These are phyloP conservation scores for Boletales sp. DNA, from an alignment of 768 basidiomycete genomes.

Conservation along the genomic window DNA sequence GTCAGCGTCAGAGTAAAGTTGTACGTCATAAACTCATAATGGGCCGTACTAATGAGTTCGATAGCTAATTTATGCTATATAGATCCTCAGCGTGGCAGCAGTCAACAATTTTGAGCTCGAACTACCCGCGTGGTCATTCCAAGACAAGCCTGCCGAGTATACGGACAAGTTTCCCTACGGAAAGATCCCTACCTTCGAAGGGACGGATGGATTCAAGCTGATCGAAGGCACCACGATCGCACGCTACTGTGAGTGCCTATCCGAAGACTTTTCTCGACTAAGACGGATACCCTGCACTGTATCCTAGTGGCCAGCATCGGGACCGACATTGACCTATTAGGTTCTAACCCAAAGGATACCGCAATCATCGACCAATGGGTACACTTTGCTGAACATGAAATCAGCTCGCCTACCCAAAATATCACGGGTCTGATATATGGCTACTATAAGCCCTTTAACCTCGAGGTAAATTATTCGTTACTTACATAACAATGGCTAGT, in stretches of 20 bases:
- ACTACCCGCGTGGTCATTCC: slow-evolving; percentile 1
- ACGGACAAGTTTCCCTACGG: slow-evolving; percentile 13
- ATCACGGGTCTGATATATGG: background rate
- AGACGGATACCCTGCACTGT: background rate
- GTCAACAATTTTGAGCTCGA: slow-evolving; percentile 13
- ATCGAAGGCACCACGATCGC: slow-evolving; percentile 15
- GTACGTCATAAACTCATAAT: slow-evolving; percentile 1
- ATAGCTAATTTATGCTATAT: too few species aligned
- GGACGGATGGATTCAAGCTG: slow-evolving; percentile 14
- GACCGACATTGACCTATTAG: slow-evolving; percentile 10
- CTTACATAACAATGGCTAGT: too few species aligned
- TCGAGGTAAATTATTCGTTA: slow-evolving; percentile 3
- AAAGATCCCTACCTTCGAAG: slow-evolving; percentile 20
- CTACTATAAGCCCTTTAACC: background rate
- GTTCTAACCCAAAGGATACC: slow-evolving; percentile 6
- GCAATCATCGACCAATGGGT: slow-evolving; percentile 19
- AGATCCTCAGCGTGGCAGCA: slow-evolving; percentile 7
- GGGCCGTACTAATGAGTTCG: too few species aligned
- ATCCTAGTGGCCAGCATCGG: slow-evolving; percentile 12
- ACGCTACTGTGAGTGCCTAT: slow-evolving; percentile 13
- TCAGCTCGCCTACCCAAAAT: background rate
- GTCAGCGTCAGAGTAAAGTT: slow-evolving; percentile 15
- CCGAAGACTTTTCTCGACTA: background rate
- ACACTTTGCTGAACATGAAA: slow-evolving; percentile 18
- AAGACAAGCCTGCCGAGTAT: slow-evolving; percentile 12